A percentile compares a stretch with the other conserved stretches of the same genome.
These are phyloP conservation scores for Hydnum rufescens DNA, from an alignment of 768 basidiomycete genomes.

Conservation along the genomic window DNA sequence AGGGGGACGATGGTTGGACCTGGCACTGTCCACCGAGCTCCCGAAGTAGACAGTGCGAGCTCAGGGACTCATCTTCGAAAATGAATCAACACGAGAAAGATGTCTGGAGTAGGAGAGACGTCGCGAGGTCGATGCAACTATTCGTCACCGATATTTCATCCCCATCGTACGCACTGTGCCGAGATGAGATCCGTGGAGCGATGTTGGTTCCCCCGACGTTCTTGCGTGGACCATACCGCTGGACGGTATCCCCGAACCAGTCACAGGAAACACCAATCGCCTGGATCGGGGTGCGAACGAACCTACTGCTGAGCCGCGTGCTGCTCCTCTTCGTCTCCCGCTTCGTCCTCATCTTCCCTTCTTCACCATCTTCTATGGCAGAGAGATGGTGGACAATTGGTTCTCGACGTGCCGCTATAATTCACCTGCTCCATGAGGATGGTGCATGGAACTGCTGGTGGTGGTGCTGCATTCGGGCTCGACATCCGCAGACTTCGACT, in stretches of 20 bases:
- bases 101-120: neutral
- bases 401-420: neutral
- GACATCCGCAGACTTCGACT: neutral
- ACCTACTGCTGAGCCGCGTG: neutral
- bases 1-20: no score
- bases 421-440: neutral
- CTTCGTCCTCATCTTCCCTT: neutral
- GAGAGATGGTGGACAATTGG: neutral
- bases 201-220: neutral
- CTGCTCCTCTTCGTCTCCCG: neutral
- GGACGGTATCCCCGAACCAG: neutral
- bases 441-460: neutral
- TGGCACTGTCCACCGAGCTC: neutral
- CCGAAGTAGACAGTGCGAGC: neutral
- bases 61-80: neutral
- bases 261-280: neutral
- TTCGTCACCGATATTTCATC: no score
- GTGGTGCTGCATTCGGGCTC: neutral
- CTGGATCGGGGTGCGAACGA: neutral
- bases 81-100: neutral
- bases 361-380: neutral
- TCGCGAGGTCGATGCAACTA: neutral
- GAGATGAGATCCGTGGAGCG: neutral
- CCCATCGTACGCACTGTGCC: no score
- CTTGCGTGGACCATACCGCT: neutral